Evolutionary conservation across 1,284 basidiomycete genomes (phyloP).

Genomic region (Ganoderma sinense): DNA sequence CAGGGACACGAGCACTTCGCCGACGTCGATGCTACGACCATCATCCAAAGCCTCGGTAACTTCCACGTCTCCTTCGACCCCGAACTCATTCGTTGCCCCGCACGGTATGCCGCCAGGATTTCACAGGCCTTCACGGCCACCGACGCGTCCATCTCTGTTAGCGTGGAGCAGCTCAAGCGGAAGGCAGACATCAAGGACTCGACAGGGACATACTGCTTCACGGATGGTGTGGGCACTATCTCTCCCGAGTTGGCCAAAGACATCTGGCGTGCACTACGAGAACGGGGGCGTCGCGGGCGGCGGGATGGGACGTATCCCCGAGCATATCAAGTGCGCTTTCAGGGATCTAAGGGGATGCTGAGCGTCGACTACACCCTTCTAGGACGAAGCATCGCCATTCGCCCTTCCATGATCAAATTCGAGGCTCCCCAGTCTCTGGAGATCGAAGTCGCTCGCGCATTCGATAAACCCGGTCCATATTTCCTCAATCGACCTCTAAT

Average conservation of each 20-base stretch:
- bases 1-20: constrained; percentile 41
- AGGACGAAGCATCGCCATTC: constrained; percentile 65
- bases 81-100: constrained; percentile 64
- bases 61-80: constrained; percentile 56
- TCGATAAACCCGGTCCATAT: constrained; percentile 63
- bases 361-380: constrained; percentile 64
- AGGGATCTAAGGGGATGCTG: constrained; percentile 76
- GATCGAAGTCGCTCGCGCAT: constrained; percentile 75
- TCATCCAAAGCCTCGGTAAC: constrained; percentile 61
- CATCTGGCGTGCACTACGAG: constrained; percentile 55
- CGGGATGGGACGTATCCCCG: constrained; percentile 49
- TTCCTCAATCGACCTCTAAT: constrained; percentile 77
- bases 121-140: constrained; percentile 80
- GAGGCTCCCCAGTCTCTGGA: constrained; percentile 59
- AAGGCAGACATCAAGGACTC: constrained; percentile 53
- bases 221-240: constrained; percentile 76
- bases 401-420: constrained; percentile 83
- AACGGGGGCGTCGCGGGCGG: constrained; percentile 47
- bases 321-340: constrained; percentile 67
- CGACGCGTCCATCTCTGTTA: constrained; percentile 60
- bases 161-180: constrained; percentile 58
- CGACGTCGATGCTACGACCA: constrained; percentile 52
- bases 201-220: constrained; percentile 54
- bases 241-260: constrained; percentile 65
- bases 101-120: constrained; percentile 74